Percentiles rank a stretch among this genome's conserved stretches.
Conservation (phyloP, 2,329 filamentous ascomycete species). For the Balansia obtecta region DNA sequence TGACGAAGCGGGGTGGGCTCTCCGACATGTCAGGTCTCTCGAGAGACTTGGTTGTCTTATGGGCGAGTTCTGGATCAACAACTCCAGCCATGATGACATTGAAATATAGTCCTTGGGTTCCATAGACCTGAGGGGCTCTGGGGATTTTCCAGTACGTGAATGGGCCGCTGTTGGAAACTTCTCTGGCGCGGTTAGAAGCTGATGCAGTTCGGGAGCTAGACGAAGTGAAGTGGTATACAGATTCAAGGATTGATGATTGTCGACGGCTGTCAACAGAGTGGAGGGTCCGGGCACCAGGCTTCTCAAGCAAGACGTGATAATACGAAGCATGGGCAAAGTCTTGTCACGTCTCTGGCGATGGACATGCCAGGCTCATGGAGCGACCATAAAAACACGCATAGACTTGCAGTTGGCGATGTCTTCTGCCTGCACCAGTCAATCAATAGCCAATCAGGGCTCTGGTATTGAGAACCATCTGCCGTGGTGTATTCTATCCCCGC, state of each 20-base stretch:
- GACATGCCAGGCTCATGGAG: not conserved
- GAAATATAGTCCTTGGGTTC: not conserved
- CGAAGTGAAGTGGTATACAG: no score
- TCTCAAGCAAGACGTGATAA: not conserved
- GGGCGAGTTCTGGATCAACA: constrained; percentile 14
- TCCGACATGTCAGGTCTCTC: constrained; percentile 32
- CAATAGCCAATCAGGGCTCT: constrained; percentile 5
- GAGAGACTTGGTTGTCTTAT: constrained; percentile 15
- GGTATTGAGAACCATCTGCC: constrained; percentile 7
- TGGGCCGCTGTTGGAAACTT: not conserved
- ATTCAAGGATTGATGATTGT: not conserved
- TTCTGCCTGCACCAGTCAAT: not conserved
- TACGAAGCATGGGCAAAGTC: not conserved
- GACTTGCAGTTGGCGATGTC: not conserved
- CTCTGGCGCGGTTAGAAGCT: no score
- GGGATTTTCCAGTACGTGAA: not conserved
- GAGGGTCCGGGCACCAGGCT: not conserved
- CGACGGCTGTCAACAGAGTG: not conserved
- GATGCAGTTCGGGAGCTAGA: no score
- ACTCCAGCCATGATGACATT: constrained; percentile 11
- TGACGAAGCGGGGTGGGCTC: constrained; percentile 52
- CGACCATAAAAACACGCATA: not conserved
- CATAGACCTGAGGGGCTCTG: not conserved
- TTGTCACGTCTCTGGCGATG: not conserved
- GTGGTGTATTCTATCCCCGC: no score